These are phyloP conservation scores for Davidsoniella australis DNA, from an alignment of 2,329 filamentous ascomycete genomes.

Conservation along the genomic window DNA sequence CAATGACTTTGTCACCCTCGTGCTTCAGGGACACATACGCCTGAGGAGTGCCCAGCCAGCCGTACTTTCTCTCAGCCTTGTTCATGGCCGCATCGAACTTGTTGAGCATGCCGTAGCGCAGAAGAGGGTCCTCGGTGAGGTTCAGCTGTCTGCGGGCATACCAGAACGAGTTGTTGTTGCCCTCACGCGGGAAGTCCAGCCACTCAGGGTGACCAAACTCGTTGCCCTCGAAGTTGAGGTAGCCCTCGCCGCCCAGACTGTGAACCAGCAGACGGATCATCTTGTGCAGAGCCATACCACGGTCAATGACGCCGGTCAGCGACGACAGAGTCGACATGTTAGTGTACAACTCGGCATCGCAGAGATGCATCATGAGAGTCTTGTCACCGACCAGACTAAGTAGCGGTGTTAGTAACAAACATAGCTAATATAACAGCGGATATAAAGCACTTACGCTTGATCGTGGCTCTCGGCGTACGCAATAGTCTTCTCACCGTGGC, in stretches of 20 bases:
- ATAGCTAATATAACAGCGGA: slow-evolving; percentile 14
- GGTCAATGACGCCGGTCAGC: slow-evolving; percentile 76
- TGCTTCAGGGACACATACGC: slow-evolving; percentile 91
- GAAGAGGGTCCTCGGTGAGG: slow-evolving; percentile 65
- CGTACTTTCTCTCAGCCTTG: slow-evolving; percentile 67
- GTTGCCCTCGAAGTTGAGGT: slow-evolving; percentile 97
- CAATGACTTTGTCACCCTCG: slow-evolving; percentile 82
- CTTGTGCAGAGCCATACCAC: slow-evolving; percentile 88
- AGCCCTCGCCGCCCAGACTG: slow-evolving; percentile 80
- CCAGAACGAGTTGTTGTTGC: slow-evolving; percentile 86
- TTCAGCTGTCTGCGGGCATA: slow-evolving; percentile 90
- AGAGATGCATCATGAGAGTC: slow-evolving; percentile 93
- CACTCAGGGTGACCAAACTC: slow-evolving; percentile 98
- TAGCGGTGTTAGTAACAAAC: slow-evolving; percentile 5
- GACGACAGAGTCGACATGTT: slow-evolving; percentile 81
- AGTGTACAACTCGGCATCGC: slow-evolving; percentile 92
- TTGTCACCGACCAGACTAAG: slow-evolving; percentile 85
- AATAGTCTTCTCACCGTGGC: slow-evolving; percentile 95
- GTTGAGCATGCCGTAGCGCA: slow-evolving; percentile 84
- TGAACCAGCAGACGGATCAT: slow-evolving; percentile 93
- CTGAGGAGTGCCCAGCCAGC: slow-evolving; percentile 74
- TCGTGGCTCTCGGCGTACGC: slow-evolving; percentile 96
- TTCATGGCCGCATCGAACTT: slow-evolving; percentile 92
- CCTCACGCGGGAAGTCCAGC: slow-evolving; percentile 92
- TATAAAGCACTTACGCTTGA: slow-evolving; percentile 56